Evolutionary conservation across 176 grass and related monocot species (phyloP), one percentile per base, ranked within the genome.

Genomic region (Raddia distichophylla): DNA sequence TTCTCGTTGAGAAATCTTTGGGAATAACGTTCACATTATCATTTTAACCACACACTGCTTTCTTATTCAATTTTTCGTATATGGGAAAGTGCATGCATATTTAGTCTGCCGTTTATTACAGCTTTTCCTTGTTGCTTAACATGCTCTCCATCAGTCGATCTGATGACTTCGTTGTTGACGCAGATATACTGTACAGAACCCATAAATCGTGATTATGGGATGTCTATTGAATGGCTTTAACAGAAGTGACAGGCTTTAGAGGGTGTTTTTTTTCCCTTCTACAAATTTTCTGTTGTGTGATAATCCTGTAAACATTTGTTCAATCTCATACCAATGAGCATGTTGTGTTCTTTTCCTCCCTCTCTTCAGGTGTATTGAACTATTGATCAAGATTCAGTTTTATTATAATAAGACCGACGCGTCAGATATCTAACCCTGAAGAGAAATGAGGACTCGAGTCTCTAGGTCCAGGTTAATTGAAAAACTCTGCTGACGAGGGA

Each of bases 151-250:
- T 19, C 33, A 51, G n/a, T 20, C 18, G 45, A 67, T 79, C 17
- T 67, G 51, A 67, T 43, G 53, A 67, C 15, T 67, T 67, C 64
- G n/a, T 68, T 4, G 7, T 77, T 60, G 6, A 42, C 12, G 54
- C 54, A 77, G 82, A 53, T 78, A 70, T 19, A 77, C 14, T 71
- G 66, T 78, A 78, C 53, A 76, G 1, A 78, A 14, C 60, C 73
- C 53, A 50, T 69, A 84, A 49, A 74, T 32, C 13, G 33, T 3
- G 7, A 44, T 10, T 79, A 10, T 11, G 6, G 27, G 27, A 12
- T 27, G 27, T 27, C 33, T 37, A 20, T 33, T 49, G 60, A 55
- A 67, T 59, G 60, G 2, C 69, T 77, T 77, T 55, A n/a, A 62
- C 35, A 45, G n/a, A 78, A 63, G 14, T 54, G 47, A 15, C 47